These are phyloP conservation scores for Sclerotinia spermophila DNA, from an alignment of 2,329 filamentous ascomycete species.

Conservation along the genomic window DNA sequence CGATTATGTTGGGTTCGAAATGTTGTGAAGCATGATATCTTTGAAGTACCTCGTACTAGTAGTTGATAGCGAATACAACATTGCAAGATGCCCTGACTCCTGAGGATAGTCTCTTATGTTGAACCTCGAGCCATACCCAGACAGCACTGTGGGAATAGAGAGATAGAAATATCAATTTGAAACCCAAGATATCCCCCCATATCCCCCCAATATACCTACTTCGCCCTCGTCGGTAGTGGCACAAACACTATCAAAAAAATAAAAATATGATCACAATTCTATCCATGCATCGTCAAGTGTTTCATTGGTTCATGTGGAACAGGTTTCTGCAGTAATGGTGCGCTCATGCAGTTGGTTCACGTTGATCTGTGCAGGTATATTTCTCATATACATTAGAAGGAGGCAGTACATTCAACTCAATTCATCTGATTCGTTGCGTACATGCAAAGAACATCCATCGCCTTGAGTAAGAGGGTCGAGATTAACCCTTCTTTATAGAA, in stretches of 20 bases:
- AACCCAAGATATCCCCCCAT: background rate
- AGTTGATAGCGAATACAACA: background rate
- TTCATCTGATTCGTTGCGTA: background rate
- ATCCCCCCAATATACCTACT: background rate
- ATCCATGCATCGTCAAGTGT: background rate
- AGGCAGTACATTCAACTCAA: too few relatives aligned
- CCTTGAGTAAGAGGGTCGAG: background rate
- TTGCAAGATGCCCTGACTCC: background rate
- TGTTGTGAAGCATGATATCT: background rate
- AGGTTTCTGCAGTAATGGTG: background rate
- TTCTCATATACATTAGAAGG: background rate
- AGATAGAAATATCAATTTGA: background rate
- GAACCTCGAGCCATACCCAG: background rate
- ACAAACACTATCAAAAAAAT: background rate
- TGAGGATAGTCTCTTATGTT: background rate
- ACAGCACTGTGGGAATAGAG: background rate
- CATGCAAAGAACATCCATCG: background rate
- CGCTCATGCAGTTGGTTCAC: slow-evolving; percentile 2
- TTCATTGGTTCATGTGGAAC: background rate
- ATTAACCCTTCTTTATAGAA: too few relatives aligned
- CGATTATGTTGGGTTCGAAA: background rate
- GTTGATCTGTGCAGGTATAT: background rate
- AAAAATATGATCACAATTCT: background rate
- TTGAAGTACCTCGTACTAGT: too few relatives aligned
- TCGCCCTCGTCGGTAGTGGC: background rate